Evolutionary conservation across 805 yeast genomes (phyloP), one percentile per base, ranked within the genome.

Genomic region (Ogataea parapolymorpha): DNA sequence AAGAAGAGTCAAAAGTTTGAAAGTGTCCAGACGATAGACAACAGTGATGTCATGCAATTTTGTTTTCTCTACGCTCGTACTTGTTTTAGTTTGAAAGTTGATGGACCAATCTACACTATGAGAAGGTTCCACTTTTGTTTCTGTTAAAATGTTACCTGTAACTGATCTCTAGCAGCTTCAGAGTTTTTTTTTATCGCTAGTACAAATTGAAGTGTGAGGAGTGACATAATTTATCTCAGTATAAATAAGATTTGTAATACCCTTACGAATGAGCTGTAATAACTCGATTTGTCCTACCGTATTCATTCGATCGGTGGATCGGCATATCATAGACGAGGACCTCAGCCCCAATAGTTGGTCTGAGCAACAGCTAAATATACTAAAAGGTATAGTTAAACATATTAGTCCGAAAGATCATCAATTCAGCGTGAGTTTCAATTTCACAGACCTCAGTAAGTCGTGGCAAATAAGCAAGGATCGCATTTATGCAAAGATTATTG

Each of bases 1-100:
- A 56, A 80, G 83, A 57, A 81, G 97, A 60, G 96, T 90, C 32
- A 87, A 85, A 66, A 86, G 95, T 68, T 74, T 90, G 67, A 86
- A 86, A 63, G 95, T 87, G 30, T 79, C 85, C 6, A 32, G 39
- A 25, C 25, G 35, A 33, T 32, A 33, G 16, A 13, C 15, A 16
- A 13, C n/a, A 24, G 26, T 20, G 13, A 4, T 5, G 10, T 15
- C 13, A 20, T 13, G 14, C 11, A n/a, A 5, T 13, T 10, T 31
- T 34, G 15, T 20, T 31, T 27, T 26, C 31, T 16, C 35, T 35
- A 31, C 15, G 25, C 14, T 26, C 29, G 20, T 15, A 11, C 7
- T 32, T 26, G 26, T 30, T 31, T 33, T 33, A 20, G 25, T 13
- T 32, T 31, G 25, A 30, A 20, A 22, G 18, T 12, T 12, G 13